Evolutionary conservation across 805 yeast species (phyloP).

Genomic region (Monosporozyma siamensis): DNA sequence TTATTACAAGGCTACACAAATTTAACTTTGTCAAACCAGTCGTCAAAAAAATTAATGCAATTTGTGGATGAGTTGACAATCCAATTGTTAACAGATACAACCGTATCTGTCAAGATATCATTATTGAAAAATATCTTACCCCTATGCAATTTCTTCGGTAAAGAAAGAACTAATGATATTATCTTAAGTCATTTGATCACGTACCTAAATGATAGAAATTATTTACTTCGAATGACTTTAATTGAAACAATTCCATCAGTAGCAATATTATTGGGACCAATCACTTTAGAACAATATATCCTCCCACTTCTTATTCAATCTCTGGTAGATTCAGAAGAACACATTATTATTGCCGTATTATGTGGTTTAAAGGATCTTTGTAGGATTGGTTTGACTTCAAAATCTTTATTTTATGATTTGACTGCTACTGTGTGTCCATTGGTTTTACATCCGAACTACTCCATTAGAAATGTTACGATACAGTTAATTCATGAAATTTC

Average conservation of each 20-base stretch:
- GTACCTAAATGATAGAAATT: conserved; percentile 71
- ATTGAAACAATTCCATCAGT: conserved; percentile 63
- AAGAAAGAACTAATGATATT: conserved; percentile 80
- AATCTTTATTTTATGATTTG: conserved; percentile 46
- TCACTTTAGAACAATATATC: conserved; percentile 78
- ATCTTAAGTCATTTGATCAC: conserved; percentile 86
- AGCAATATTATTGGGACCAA: conserved; percentile 71
- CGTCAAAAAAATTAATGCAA: conserved; percentile 18
- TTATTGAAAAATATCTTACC: conserved; percentile 64
- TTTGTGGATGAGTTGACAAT: conserved; percentile 59
- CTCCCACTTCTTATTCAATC: conserved; percentile 80
- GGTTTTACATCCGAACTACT: conserved; percentile 75
- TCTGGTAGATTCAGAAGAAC: conserved; percentile 72
- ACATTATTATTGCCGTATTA: conserved; percentile 64
- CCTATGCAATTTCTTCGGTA: conserved; percentile 73
- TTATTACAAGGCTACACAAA: conserved; percentile 10
- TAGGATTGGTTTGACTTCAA: conserved; percentile 46
- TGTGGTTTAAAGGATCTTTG: conserved; percentile 47
- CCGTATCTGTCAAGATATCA: conserved; percentile 57
- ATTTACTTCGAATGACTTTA: conserved; percentile 58
- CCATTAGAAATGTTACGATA: conserved; percentile 67
- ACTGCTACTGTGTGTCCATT: conserved; percentile 44
- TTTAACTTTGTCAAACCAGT: conserved; percentile 15
- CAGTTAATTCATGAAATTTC: conserved; percentile 54
- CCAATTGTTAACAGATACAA: conserved; percentile 59